Base-by-base conservation (phyloP, 495 filamentous ascomycete genomes). In the Hyphodiscus hymeniophilus region DNA sequence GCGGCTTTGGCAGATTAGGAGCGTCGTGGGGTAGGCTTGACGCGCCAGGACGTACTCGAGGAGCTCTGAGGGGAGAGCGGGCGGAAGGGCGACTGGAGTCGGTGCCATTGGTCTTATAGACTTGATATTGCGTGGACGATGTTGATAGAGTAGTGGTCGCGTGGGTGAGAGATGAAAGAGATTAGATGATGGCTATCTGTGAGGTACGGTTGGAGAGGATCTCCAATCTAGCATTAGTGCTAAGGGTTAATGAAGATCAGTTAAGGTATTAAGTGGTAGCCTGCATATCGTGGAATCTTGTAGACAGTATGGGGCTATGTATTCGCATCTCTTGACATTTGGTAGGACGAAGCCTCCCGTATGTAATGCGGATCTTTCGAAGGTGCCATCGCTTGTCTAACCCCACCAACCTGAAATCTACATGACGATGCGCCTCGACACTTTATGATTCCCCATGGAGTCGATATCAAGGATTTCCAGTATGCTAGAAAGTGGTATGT, bases 401-500 rank as follows among this genome's bases (percentile, higher is more conserved):
- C 53, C 57, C 57, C 52, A 56, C 56, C 23, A 56, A 42, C 18
- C 16, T 2, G 30, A 31, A 41, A 31, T 8, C 38, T 15, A 34
- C 18, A 12, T 35, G 23, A 45, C 42, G 39, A 58, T 58, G 55
- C 51, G 45, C 51, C 51, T 31, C 26, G 13, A 26, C 32, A 42
- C 18, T 39, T 32, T 36, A 48, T 35, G 31, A 28, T 32, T 30
- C 44, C 36, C 56, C 45, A 90, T 98, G 92, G 92, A 97, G 72
- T 94, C 92, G n/a, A 89, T 96, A 54, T 89, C 92, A 16, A 73
- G 85, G 56, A 95, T 96, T 63, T 94, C 91, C 38, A 87, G 79
- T 50, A 73, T 98, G 64, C 80, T 98, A 61, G 92, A 97, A 71
- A 91, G 82, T 70, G 87, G 89, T 92, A 69, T 60, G 72, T 45